phyloP scores from a whole-genome alignment of 306 rosid genomes.

The Pyrus pyrifolia region DNA sequence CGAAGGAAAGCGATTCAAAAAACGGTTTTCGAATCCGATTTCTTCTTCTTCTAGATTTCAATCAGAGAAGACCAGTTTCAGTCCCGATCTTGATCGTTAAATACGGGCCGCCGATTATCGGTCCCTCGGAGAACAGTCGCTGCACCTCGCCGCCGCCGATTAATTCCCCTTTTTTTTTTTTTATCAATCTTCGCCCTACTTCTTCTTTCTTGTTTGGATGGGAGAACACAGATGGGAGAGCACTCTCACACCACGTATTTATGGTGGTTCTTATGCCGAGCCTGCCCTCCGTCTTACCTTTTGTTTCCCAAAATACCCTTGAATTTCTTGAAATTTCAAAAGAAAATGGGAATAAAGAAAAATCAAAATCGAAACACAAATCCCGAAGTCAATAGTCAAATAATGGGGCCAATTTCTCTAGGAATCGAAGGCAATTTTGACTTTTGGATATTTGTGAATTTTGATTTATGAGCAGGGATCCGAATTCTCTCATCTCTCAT shows the following conservation, averaged over 20 bases:
- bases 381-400: constrained; percentile 15
- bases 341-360: neutral
- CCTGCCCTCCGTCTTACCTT: neutral
- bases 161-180: neutral
- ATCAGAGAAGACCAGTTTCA: neutral
- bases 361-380: neutral
- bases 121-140: constrained; percentile 2
- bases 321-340: neutral
- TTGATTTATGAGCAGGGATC: neutral
- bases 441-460: neutral
- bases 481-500: too few relatives aligned
- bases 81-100: constrained; percentile 13
- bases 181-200: neutral
- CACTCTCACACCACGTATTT: constrained; percentile 23
- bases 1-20: neutral
- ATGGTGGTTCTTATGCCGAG: neutral
- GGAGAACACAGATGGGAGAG: neutral
- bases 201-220: constrained; percentile 21
- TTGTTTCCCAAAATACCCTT: neutral
- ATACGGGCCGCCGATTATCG: constrained; percentile 9
- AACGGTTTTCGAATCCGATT: neutral
- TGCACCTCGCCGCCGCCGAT: constrained; percentile 12
- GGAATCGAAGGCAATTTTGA: constrained; percentile 4
- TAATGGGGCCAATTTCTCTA: constrained; percentile 1
- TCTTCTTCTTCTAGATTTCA: constrained; percentile 3